Percentiles rank a stretch among this genome's conserved stretches.
Conservation (phyloP, 345 rosid genomes). For the Garcia nutans region DNA sequence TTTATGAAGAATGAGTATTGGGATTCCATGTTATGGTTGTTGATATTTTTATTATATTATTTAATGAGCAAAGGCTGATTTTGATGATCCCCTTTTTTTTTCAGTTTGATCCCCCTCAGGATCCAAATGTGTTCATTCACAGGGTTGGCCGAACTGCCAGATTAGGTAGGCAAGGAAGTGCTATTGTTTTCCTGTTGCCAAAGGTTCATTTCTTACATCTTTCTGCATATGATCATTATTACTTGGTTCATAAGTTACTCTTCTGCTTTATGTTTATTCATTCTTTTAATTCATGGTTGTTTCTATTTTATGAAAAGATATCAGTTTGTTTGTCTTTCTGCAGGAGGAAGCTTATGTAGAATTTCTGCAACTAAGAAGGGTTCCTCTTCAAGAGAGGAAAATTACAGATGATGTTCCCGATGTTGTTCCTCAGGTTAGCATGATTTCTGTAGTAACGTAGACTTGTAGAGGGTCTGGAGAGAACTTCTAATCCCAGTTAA, state of each 20-base stretch:
- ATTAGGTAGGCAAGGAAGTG: slow-evolving; percentile 75
- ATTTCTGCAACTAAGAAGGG: slow-evolving; percentile 70
- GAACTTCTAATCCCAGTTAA: neutral
- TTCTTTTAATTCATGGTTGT: neutral
- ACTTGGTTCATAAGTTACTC: neutral
- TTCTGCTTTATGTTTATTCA: neutral
- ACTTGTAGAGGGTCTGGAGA: neutral
- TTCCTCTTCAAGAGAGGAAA: slow-evolving; percentile 63
- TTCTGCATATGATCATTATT: neutral
- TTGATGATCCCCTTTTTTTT: neutral
- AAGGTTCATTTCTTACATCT: slow-evolving; percentile 47
- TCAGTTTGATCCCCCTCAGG: slow-evolving; percentile 95
- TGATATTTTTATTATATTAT: neutral
- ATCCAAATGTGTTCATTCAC: slow-evolving; percentile 85
- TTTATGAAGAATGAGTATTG: neutral
- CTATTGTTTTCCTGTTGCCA: slow-evolving; percentile 67
- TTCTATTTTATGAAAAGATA: slow-evolving; percentile 1
- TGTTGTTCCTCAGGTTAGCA: slow-evolving; percentile 68
- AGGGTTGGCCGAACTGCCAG: slow-evolving; percentile 95
- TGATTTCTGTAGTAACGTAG: neutral
- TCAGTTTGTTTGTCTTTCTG: slow-evolving; percentile 12
- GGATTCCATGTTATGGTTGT: neutral
- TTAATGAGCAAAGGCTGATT: neutral
- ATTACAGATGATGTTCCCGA: slow-evolving; percentile 48
- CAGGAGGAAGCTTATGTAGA: slow-evolving; percentile 93